Evolutionary conservation across 2,329 filamentous ascomycete genomes (phyloP).

Genomic region (Botrytis porri): DNA sequence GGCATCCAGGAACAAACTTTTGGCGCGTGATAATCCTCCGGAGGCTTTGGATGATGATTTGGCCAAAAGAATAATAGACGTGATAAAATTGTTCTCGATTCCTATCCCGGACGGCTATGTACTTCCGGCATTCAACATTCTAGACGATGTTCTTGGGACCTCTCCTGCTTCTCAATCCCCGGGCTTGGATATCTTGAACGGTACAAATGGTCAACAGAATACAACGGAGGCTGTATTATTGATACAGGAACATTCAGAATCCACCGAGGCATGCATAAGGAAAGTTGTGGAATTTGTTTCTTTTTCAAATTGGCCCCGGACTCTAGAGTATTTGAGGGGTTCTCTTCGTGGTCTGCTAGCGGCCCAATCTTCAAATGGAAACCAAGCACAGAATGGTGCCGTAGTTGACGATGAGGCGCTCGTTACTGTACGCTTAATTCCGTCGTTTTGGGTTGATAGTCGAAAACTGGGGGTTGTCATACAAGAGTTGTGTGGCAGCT

Average conservation of each 20-base stretch:
- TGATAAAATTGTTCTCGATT: constrained; percentile 54
- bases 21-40: constrained; percentile 29
- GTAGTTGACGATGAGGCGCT: constrained; percentile 43
- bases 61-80: constrained; percentile 54
- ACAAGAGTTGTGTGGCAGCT: constrained; percentile 64
- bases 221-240: constrained; percentile 34
- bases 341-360: constrained; percentile 36
- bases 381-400: constrained; percentile 26
- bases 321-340: constrained; percentile 58
- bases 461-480: constrained; percentile 60
- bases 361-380: constrained; percentile 31
- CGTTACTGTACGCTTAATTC: constrained; percentile 56
- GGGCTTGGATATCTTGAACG: constrained; percentile 24
- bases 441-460: constrained; percentile 63
- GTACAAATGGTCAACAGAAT: constrained; percentile 33
- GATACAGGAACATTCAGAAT: constrained; percentile 37
- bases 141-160: constrained; percentile 47
- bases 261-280: constrained; percentile 55
- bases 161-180: constrained; percentile 33
- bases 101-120: constrained; percentile 57
- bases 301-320: constrained; percentile 59
- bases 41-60: constrained; percentile 48
- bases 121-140: constrained; percentile 54
- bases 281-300: constrained; percentile 61
- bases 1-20: constrained; percentile 31